Base-by-base conservation (phyloP, 345 rosid genomes). In the Dimocarpus longan region DNA sequence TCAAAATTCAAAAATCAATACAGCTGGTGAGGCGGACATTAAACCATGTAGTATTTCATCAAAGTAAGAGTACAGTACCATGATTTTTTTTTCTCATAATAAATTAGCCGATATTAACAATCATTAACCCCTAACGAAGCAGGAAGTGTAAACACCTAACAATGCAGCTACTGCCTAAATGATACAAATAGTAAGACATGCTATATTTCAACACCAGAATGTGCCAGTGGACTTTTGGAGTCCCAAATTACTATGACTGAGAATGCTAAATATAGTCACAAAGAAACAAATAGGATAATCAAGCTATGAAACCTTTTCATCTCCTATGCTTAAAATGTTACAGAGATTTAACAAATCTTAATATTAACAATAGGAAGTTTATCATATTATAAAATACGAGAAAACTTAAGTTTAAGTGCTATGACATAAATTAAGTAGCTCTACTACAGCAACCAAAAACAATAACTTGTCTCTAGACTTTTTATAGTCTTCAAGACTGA, bases 201-300 rank as follows among this genome's bases (percentile, higher is more conserved):
- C 15, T 57, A 19, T 24, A 32, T 72, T 40, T 54, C 39, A 6
- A 54, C 52, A 59, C 40, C 48, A 59, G 16, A 39, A 48, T 46
- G 44, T 39, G 15, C 26, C 4, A n/a, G 54, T 40, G 67, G 39
- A 73, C 37, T 21, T 72, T 8, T 40, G 67, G 37, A 59, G 32
- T 19, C 43, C 19, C 13, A 28, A 56, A 39, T 75, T 28, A 66
- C 12, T 37, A 37, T 16, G 46, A 66, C 12, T 19, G n/a, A 18
- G 43, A 66, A 13, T 32, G 43, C 15, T 32, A 6, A 42, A 66
- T 63, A 24, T n/a, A 76, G 13, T 37, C 43, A 4, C 10, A 44
- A 59, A 48, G 46, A 18, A 48, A 28, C 69, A 76, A 75, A 66
- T 52, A 66, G 52, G 39, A 66, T 52, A 76, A 65, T 50, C 48